These are phyloP conservation scores for Cryptococcus maquisensis DNA, from an alignment of 1,284 basidiomycete species.

Conservation along the genomic window DNA sequence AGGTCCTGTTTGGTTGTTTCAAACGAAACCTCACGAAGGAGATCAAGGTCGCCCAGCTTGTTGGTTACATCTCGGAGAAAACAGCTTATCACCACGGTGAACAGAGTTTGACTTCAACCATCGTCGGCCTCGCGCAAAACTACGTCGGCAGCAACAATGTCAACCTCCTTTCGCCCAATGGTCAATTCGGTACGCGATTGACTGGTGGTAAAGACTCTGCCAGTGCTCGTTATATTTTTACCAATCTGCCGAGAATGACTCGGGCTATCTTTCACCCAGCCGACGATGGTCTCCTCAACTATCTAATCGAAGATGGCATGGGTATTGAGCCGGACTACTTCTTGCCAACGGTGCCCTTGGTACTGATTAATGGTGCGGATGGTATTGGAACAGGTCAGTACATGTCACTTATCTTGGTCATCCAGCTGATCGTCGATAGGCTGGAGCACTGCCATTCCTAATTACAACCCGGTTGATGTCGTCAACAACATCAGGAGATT, in stretches of 20 bases:
- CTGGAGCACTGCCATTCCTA: conserved; percentile 92
- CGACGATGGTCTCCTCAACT: conserved; percentile 81
- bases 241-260: conserved; percentile 72
- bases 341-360: conserved; percentile 81
- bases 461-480: conserved; percentile 89
- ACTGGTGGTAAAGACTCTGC: conserved; percentile 91
- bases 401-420: not conserved
- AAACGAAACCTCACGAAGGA: conserved; percentile 88
- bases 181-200: conserved; percentile 91
- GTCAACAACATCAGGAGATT: conserved; percentile 80
- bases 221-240: conserved; percentile 95
- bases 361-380: conserved; percentile 91
- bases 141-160: conserved; percentile 96
- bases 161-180: conserved; percentile 82
- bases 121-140: conserved; percentile 89
- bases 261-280: conserved; percentile 73
- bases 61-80: conserved; percentile 90
- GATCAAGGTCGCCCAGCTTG: conserved; percentile 94
- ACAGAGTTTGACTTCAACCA: conserved; percentile 76
- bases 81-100: conserved; percentile 98
- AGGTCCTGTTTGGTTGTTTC: conserved; percentile 94
- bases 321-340: conserved; percentile 94
- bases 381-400: conserved; percentile 88
- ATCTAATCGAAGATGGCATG: conserved; percentile 82
- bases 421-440: conserved; percentile 52